Evolutionary conservation across 805 yeast species (phyloP).

Genomic region (Lipomyces chichibuensis): DNA sequence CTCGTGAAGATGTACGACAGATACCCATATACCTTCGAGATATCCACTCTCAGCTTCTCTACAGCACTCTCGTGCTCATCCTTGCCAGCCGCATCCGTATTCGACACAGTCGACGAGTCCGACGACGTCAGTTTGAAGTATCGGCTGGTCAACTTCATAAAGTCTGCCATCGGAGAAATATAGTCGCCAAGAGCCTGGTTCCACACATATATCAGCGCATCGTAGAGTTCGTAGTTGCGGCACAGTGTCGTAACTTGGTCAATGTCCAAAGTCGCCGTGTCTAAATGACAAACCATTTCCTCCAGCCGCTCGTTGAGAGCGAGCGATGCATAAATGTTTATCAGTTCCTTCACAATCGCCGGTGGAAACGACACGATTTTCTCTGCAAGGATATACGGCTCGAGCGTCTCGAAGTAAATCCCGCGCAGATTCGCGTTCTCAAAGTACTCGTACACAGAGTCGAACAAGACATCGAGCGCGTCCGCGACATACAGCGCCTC

Average conservation of each 20-base stretch:
- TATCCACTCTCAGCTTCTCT: constrained; percentile 13
- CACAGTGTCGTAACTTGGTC: constrained; percentile 74
- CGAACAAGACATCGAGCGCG: constrained; percentile 48
- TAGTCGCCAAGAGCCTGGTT: constrained; percentile 70
- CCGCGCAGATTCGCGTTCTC: constrained; percentile 43
- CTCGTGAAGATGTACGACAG: constrained; percentile 73
- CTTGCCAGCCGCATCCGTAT: constrained; percentile 17
- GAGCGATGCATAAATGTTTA: constrained; percentile 52
- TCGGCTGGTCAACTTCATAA: constrained; percentile 46
- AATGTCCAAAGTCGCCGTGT: constrained; percentile 69
- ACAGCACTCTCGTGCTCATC: constrained; percentile 26
- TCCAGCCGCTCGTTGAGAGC: constrained; percentile 59
- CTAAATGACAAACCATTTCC: constrained; percentile 68
- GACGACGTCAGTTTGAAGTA: constrained; percentile 3
- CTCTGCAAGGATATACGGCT: constrained; percentile 54
- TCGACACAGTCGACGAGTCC: constrained; percentile 25
- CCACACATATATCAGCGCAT: constrained; percentile 72
- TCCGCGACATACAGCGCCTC: constrained; percentile 49
- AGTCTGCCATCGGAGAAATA: constrained; percentile 68
- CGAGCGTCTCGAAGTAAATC: constrained; percentile 57
- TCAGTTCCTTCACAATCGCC: constrained; percentile 60
- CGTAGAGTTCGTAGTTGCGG: constrained; percentile 57
- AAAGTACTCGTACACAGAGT: constrained; percentile 52
- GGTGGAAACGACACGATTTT: constrained; percentile 62
- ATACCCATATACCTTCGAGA: constrained; percentile 56